A percentile compares a stretch with the other conserved stretches of the same genome.
Conservation (phyloP, 2,329 filamentous ascomycete species). For the Chrysoporthe deuterocubensis region DNA sequence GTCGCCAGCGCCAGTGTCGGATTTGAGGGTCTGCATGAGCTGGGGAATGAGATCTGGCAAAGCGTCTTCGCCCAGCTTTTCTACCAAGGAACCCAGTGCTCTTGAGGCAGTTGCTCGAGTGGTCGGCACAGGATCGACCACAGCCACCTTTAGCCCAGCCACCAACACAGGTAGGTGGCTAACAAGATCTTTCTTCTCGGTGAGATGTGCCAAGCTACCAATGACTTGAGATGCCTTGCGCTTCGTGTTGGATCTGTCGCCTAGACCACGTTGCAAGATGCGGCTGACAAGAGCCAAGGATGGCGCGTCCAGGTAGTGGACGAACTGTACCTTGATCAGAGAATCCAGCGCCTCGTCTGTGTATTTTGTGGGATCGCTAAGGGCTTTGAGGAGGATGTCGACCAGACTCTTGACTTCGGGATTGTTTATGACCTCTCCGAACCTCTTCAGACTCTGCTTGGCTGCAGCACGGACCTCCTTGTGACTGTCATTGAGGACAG, state of each 20-base stretch:
- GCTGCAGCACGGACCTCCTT: slow-evolving; percentile 93
- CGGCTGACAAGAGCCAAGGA: slow-evolving; percentile 93
- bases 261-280: slow-evolving; percentile 89
- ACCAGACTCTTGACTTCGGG: slow-evolving; percentile 95
- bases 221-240: slow-evolving; percentile 97
- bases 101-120: slow-evolving; percentile 96
- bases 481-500: slow-evolving; percentile 94
- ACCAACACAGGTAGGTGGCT: slow-evolving; percentile 91
- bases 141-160: slow-evolving; percentile 83
- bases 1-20: slow-evolving; percentile 94
- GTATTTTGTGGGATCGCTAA: slow-evolving; percentile 96
- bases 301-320: slow-evolving; percentile 97
- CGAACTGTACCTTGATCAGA: slow-evolving; percentile 96
- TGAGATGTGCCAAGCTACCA: slow-evolving; percentile 94
- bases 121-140: slow-evolving; percentile 94
- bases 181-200: slow-evolving; percentile 91
- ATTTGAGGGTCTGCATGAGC: slow-evolving; percentile 96
- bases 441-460: slow-evolving; percentile 94
- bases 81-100: slow-evolving; percentile 92
- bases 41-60: slow-evolving; percentile 96
- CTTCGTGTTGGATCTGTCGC: slow-evolving; percentile 92
- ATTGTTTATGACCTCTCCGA: slow-evolving; percentile 97
- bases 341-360: slow-evolving; percentile 93
- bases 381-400: slow-evolving; percentile 87
- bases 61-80: slow-evolving; percentile 96